Evolutionary conservation across 805 yeast genomes (phyloP).

Genomic region (Citeromyces nyonsensis): DNA sequence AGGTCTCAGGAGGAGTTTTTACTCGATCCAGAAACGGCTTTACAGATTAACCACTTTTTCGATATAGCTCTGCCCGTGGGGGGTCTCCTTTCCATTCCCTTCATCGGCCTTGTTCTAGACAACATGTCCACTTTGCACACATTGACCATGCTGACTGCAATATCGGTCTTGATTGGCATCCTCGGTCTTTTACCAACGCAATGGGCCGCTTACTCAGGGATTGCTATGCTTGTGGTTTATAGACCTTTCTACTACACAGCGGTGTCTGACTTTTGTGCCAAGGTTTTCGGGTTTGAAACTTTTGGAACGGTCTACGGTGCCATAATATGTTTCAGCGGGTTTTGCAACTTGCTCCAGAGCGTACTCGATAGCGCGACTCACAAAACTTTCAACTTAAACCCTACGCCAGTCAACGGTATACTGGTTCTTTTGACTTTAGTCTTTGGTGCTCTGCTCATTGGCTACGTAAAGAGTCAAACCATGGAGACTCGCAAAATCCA

Average conservation of each 20-base stretch:
- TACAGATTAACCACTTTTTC: slow-evolving; percentile 52
- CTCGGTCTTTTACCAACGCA: slow-evolving; percentile 42
- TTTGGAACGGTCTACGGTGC: slow-evolving; percentile 71
- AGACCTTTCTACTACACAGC: slow-evolving; percentile 49
- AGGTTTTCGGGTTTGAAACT: slow-evolving; percentile 47
- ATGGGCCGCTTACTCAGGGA: slow-evolving; percentile 50
- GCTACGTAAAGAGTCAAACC: slow-evolving; percentile 24
- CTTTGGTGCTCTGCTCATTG: slow-evolving; percentile 28
- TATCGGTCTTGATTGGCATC: slow-evolving; percentile 53
- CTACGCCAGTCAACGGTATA: slow-evolving; percentile 56
- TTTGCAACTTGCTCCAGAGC: slow-evolving; percentile 64
- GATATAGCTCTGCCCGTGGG: slow-evolving; percentile 84
- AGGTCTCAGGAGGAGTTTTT: slow-evolving; percentile 69
- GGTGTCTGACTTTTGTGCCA: slow-evolving; percentile 41
- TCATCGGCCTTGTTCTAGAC: slow-evolving; percentile 71
- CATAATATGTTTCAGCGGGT: slow-evolving; percentile 67
- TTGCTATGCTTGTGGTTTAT: slow-evolving; percentile 58
- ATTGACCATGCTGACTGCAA: slow-evolving; percentile 29
- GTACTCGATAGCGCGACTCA: slow-evolving; percentile 60
- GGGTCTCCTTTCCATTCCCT: slow-evolving; percentile 75
- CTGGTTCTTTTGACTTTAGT: slow-evolving; percentile 39
- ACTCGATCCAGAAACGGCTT: slow-evolving; percentile 37
- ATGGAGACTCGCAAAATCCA: slow-evolving; percentile 27
- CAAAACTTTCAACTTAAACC: slow-evolving; percentile 51
- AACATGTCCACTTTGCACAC: slow-evolving; percentile 48